Evolutionary conservation across 768 basidiomycete species (phyloP).

Genomic region (Boletus pseudo-olivaceus): DNA sequence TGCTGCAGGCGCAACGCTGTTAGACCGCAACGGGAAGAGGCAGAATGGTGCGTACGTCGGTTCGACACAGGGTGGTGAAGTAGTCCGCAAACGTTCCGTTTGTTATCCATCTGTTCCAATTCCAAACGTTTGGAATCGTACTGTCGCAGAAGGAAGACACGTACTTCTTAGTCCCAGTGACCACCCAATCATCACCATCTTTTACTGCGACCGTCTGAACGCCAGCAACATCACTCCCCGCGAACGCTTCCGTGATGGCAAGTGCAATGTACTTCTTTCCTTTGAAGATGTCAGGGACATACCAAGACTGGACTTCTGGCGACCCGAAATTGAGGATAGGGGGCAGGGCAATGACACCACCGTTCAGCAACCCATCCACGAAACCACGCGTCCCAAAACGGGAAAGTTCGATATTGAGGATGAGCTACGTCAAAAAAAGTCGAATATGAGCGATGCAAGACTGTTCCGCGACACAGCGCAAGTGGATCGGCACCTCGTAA

Average conservation of each 20-base stretch:
- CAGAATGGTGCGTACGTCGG: slow-evolving; percentile 44
- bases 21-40: not conserved
- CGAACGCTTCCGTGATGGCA: slow-evolving; percentile 93
- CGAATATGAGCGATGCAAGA: not conserved
- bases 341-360: slow-evolving; percentile 83
- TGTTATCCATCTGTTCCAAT: slow-evolving; percentile 72
- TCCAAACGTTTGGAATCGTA: not conserved
- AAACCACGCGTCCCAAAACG: slow-evolving; percentile 84
- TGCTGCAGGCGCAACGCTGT: slow-evolving; percentile 35
- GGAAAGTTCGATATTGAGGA: slow-evolving; percentile 77
- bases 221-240: slow-evolving; percentile 82
- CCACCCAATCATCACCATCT: slow-evolving; percentile 83
- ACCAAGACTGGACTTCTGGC: slow-evolving; percentile 61
- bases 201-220: slow-evolving; percentile 81
- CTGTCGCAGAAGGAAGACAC: slow-evolving; percentile 9
- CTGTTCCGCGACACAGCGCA: not conserved
- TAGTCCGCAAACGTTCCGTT: slow-evolving; percentile 85
- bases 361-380: slow-evolving; percentile 81
- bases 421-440: slow-evolving; percentile 43
- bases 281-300: slow-evolving; percentile 69
- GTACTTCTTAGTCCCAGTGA: slow-evolving; percentile 92
- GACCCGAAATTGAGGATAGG: slow-evolving; percentile 87
- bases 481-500: slow-evolving; percentile 60
- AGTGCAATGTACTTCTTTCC: slow-evolving; percentile 86
- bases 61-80: slow-evolving; percentile 76